Base-by-base conservation (phyloP, 352 stramenopile genomes). In the Pythium oligandrum region DNA sequence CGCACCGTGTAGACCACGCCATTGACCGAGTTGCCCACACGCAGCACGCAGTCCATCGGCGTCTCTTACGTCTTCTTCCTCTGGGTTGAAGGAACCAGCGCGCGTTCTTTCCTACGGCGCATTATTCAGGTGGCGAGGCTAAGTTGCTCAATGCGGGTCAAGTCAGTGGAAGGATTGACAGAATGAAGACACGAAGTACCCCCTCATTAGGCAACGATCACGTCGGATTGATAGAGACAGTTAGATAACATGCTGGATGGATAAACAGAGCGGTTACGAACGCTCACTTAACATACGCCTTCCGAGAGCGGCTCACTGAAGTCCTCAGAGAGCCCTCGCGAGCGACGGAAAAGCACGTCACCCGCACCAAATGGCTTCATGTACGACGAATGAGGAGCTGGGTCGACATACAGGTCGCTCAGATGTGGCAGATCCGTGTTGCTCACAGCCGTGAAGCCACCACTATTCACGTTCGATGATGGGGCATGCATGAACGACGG, bases 281-380 rank as follows among this genome's bases (percentile, higher is more conserved):
- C 17, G 45, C 42, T 60, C 62, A n/a, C n/a, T 70, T 81, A 92
- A 73, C 82, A 92, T 52, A 92, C 82, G 52, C 82, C 82, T 66
- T 92, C 82, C 36, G 78, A 86, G 42, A 92, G 55, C 3, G 78
- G 75, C 49, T 91, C 81, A 4, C 72, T 84, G 40, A 87, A 73
- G 48, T 92, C 81, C 51, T 91, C 79, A 12, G 82, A 92, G 44
- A 83, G 75, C 40, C 79, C 80, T 44, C 73, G 77, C 57, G 71
- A 66, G 42, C 78, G 79, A 9, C 63, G 71, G 56, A 90, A 92
- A 12, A 81, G 54, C 53, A 88, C 58, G 42, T 88, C 75, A 34
- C 85, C 75, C 50, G 65, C 76, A 46, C 74, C 64, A 43, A 89
- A 88, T 3, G 69, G 71, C 63, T 88, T 90, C 66, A 86, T 69